Percentiles rank a stretch among this genome's conserved stretches.
Conservation (phyloP, 2,329 filamentous ascomycete species). For the Fusarium redolens region DNA sequence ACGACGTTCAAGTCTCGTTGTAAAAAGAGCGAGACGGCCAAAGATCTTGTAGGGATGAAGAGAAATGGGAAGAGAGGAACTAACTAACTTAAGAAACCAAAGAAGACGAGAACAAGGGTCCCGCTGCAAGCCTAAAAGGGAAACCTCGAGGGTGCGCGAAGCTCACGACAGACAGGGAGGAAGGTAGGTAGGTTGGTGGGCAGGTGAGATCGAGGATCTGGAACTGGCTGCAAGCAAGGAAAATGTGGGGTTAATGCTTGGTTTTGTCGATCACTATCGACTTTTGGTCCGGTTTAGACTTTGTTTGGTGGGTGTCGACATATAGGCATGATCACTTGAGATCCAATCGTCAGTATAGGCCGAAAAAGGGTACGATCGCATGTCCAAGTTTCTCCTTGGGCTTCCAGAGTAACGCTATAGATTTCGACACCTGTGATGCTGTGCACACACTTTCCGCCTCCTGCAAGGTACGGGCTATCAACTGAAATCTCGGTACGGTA, state of each 20-base stretch:
- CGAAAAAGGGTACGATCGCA: conserved; percentile 10
- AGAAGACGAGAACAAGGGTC: conserved; percentile 18
- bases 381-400: background rate
- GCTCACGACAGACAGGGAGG: background rate
- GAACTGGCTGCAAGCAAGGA: conserved; percentile 25
- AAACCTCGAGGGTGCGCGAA: conserved; percentile 21
- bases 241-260: conserved; percentile 34
- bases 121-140: conserved; percentile 14
- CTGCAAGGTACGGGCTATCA: conserved; percentile 1
- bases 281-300: conserved; percentile 4
- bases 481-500: background rate
- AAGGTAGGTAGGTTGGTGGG: background rate
- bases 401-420: background rate
- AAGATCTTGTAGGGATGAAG: background rate
- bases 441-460: background rate
- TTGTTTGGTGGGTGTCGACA: conserved; percentile 29
- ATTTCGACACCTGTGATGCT: conserved; percentile 9
- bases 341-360: conserved; percentile 4
- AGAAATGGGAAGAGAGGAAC: background rate
- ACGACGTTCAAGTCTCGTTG: background rate
- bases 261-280: conserved; percentile 31
- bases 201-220: conserved; percentile 25
- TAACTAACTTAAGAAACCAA: background rate
- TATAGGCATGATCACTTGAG: conserved; percentile 21
- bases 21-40: conserved; percentile 7